A percentile compares a stretch with the other conserved stretches of the same genome.
Evolutionary conservation across 805 yeast genomes (phyloP).

Genomic region (Pichia pseudocactophila): DNA sequence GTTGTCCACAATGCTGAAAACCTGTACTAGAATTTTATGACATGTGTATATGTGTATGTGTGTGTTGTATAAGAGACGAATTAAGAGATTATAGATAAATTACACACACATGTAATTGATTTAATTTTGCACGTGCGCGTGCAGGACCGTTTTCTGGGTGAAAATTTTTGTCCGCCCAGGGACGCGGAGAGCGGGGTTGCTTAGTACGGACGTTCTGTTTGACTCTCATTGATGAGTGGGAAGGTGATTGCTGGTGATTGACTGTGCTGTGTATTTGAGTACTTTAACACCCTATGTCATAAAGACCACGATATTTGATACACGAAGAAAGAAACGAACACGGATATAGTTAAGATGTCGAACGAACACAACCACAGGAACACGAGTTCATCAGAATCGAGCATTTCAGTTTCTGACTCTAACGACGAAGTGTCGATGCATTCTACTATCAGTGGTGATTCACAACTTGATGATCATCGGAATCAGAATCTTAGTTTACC

Average conservation of each 20-base stretch:
- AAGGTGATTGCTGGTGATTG: too few relatives aligned
- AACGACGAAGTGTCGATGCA: conserved; percentile 26
- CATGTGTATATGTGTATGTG: too few relatives aligned
- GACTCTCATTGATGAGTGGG: too few relatives aligned
- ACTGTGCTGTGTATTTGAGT: conserved; percentile 4
- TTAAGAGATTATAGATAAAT: too few relatives aligned
- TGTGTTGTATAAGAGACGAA: too few relatives aligned
- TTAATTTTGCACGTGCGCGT: too few relatives aligned
- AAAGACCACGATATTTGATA: too few relatives aligned
- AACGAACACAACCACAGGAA: conserved; percentile 5
- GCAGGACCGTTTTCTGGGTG: too few relatives aligned
- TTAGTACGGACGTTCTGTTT: too few relatives aligned
- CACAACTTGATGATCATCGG: conserved; percentile 29
- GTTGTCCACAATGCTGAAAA: conserved; percentile 42
- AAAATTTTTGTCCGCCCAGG: neutral
- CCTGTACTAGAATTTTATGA: conserved; percentile 30
- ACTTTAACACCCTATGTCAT: neutral
- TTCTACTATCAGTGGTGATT: conserved; percentile 30
- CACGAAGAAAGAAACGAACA: neutral
- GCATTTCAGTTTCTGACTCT: conserved; percentile 23
- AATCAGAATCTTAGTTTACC: conserved; percentile 28
- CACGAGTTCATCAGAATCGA: conserved; percentile 17
- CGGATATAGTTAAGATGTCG: conserved; percentile 13
- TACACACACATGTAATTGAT: too few relatives aligned
- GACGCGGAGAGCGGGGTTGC: too few relatives aligned